A percentile compares a stretch with the other conserved stretches of the same genome.
phyloP scores from a whole-genome alignment of 1,139 yeast species.

The Blastobotrys buckinghamii region DNA sequence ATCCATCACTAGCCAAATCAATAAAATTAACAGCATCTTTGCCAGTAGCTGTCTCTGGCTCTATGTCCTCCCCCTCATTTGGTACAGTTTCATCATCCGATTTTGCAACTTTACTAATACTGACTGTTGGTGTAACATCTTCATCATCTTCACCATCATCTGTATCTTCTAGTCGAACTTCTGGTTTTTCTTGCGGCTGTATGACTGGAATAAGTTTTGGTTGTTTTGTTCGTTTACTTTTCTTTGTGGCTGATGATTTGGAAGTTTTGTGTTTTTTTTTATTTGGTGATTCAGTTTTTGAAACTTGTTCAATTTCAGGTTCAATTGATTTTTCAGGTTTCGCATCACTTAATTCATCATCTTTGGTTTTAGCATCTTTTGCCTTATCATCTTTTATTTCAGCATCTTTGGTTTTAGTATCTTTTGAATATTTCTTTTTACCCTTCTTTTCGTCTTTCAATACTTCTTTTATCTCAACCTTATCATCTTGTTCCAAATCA shows the following conservation, averaged over 20 bases:
- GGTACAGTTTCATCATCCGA: background rate
- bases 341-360: background rate
- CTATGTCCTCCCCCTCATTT: background rate
- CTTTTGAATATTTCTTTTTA: too few species aligned
- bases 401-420: too few species aligned
- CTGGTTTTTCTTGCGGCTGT: background rate
- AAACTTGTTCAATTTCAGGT: background rate
- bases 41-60: background rate
- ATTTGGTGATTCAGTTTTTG: background rate
- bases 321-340: background rate
- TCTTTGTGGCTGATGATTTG: too few species aligned
- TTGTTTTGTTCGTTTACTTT: too few species aligned
- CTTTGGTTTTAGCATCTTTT: too few species aligned
- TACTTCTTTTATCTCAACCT: too few species aligned
- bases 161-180: background rate
- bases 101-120: background rate
- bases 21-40: background rate
- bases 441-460: too few species aligned
- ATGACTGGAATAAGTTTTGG: background rate
- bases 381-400: too few species aligned
- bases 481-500: too few species aligned
- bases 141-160: background rate
- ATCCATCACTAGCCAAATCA: too few species aligned
- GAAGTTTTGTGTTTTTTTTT: too few species aligned
- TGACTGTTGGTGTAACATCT: background rate